Percentiles rank a stretch among this genome's conserved stretches.
phyloP scores from a whole-genome alignment of 2,329 filamentous ascomycete genomes.

The Emmonsia crescens region DNA sequence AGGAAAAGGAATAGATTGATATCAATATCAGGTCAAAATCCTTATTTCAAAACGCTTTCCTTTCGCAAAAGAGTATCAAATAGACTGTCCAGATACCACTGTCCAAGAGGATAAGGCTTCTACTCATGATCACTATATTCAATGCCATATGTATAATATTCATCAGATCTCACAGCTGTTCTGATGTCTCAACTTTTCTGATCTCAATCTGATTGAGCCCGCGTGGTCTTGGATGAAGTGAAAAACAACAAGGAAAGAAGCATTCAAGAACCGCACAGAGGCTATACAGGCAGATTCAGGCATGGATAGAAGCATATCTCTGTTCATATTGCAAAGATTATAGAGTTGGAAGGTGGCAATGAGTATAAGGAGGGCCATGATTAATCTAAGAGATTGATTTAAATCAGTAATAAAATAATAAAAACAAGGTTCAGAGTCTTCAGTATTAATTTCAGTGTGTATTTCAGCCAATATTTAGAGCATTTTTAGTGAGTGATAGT shows the following conservation, averaged over 20 bases:
- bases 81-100: background rate
- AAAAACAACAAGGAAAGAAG: conserved; percentile 6
- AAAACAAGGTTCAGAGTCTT: too few relatives aligned
- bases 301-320: conserved; percentile 13
- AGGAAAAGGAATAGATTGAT: conserved; percentile 7
- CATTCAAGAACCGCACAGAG: conserved; percentile 1
- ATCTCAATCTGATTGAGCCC: conserved; percentile 16
- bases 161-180: background rate
- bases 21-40: background rate
- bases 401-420: too few relatives aligned
- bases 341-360: background rate
- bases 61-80: background rate
- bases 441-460: too few relatives aligned
- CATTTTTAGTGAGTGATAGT: too few relatives aligned
- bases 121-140: background rate
- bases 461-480: too few relatives aligned
- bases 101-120: background rate
- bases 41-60: background rate
- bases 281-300: conserved; percentile 9
- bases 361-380: conserved; percentile 3
- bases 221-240: conserved; percentile 9
- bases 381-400: too few relatives aligned
- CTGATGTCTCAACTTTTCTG: background rate
- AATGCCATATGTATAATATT: background rate
- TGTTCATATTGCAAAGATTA: background rate